These are phyloP conservation scores for Lophium mytilinum DNA, from an alignment of 495 filamentous ascomycete species.

Conservation along the genomic window DNA sequence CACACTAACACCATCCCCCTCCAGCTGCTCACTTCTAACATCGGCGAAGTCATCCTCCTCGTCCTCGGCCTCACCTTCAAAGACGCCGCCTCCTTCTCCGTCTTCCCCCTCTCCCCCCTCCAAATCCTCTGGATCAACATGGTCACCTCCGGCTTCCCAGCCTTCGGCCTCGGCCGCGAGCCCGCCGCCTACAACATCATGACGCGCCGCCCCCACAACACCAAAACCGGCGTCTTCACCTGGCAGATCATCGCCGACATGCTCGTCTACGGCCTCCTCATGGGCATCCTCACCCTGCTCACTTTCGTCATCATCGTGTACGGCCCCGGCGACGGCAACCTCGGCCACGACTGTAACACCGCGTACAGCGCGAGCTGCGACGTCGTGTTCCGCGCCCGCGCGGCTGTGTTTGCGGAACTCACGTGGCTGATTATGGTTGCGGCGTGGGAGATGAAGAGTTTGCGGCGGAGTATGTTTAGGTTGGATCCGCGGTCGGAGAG, in stretches of 20 bases:
- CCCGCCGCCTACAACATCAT: constrained; percentile 56
- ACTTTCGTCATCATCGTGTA: constrained; percentile 62
- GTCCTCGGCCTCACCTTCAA: constrained; percentile 60
- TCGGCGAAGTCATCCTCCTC: constrained; percentile 62
- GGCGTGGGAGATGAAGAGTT: constrained; percentile 34
- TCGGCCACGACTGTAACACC: constrained; percentile 57
- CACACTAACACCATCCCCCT: background rate
- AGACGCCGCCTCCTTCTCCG: constrained; percentile 50
- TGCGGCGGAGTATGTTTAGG: constrained; percentile 9
- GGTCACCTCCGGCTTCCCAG: constrained; percentile 61
- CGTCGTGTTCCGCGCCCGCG: constrained; percentile 54
- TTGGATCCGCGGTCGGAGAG: background rate
- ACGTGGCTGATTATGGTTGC: constrained; percentile 58
- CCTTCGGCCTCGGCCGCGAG: constrained; percentile 60
- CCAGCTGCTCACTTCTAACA: constrained; percentile 53
- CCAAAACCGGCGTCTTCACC: constrained; percentile 57
- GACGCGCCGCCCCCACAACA: constrained; percentile 59
- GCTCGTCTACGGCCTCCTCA: constrained; percentile 58
- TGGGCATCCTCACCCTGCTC: constrained; percentile 55
- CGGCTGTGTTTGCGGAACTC: constrained; percentile 63
- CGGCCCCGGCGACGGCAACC: constrained; percentile 48
- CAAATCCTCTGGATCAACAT: constrained; percentile 70
- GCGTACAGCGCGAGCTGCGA: constrained; percentile 33
- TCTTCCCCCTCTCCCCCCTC: constrained; percentile 65
- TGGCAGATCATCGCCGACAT: constrained; percentile 51